These are phyloP conservation scores for Boletellus sp. DNA, from an alignment of 1,284 basidiomycete genomes.

Conservation along the genomic window DNA sequence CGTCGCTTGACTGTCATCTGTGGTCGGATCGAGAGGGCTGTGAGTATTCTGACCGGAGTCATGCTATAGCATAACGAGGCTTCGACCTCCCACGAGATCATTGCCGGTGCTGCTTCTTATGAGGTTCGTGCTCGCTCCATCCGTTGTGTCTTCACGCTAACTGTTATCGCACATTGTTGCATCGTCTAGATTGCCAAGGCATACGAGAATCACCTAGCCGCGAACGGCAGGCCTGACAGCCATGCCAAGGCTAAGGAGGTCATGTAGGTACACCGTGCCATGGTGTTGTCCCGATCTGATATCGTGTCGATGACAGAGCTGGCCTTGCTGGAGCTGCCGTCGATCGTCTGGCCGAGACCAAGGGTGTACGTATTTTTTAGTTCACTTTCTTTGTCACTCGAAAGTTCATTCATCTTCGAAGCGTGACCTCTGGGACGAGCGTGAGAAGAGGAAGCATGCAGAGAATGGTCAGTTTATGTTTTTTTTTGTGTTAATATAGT, in stretches of 20 bases:
- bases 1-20: neutral
- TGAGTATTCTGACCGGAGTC: neutral
- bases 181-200: conserved; percentile 10
- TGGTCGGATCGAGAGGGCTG: neutral
- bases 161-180: too few species aligned
- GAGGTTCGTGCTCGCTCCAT: conserved; percentile 12
- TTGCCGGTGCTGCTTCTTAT: conserved; percentile 15
- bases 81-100: conserved; percentile 11
- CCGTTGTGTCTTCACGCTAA: neutral
- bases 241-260: conserved; percentile 20
- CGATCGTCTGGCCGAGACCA: conserved; percentile 20
- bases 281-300: neutral
- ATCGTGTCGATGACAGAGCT: conserved; percentile 5
- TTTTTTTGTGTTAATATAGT: too few species aligned
- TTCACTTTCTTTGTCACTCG: neutral
- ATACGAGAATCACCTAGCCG: conserved; percentile 10
- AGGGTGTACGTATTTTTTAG: conserved; percentile 14
- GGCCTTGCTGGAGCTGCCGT: conserved; percentile 12
- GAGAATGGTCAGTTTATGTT: too few species aligned
- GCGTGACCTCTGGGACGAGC: conserved; percentile 9
- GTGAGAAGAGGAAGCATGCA: neutral
- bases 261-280: conserved; percentile 1
- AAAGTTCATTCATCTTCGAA: neutral
- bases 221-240: conserved; percentile 12
- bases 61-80: conserved; percentile 13